Evolutionary conservation across 2,329 filamentous ascomycete species (phyloP), one percentile per base, ranked within the genome.

Genomic region (Claviceps sp.): DNA sequence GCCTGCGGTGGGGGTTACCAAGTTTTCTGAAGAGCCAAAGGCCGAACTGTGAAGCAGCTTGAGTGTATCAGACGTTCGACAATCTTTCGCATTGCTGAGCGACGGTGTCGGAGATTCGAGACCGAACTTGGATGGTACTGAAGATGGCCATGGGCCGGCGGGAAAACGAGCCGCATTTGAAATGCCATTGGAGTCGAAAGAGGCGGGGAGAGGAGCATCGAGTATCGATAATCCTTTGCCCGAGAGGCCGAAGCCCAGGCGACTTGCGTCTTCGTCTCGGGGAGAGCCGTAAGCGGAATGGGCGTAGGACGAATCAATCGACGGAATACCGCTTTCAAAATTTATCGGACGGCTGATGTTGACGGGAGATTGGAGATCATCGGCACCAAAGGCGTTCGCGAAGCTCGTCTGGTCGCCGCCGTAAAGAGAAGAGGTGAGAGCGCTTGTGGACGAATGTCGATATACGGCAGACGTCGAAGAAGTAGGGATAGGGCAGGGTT

Each of bases 161-260:
- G 74, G 74, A 65, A 90, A 89, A 54, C 89, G 82, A 17, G 91
- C 90, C 56, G 89, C 89, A 65, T 91, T 87, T 11, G 90, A 96
- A 50, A 96, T 87, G 48, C 90, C 91, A 62, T 96, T 93, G 60
- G 89, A 95, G 68, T 97, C 93, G 65, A 97, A 96, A 0, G 91
- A 97, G 8, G 90, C 88, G 1, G 93, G 93, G 8, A 97, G 78
- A 16, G 89, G 89, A 2, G 89, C 93, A 70, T 97, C 91, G 56
- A 96, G 78, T 14, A 94, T 87, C n/a, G 87, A 93, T n/a, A 95
- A 67, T 2, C 78, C 80, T 59, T 81, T 84, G 50, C 81, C 80
- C 14, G 90, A 95, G 50, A 93, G 78, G 24, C 86, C 86, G 41
- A 90, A 75, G n/a, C 86, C 81, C 37, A 78, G 73, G 38, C 79